A percentile compares a stretch with the other conserved stretches of the same genome.
Evolutionary conservation across 345 rosid species (phyloP).

Genomic region (Eucalyptus decipiens): DNA sequence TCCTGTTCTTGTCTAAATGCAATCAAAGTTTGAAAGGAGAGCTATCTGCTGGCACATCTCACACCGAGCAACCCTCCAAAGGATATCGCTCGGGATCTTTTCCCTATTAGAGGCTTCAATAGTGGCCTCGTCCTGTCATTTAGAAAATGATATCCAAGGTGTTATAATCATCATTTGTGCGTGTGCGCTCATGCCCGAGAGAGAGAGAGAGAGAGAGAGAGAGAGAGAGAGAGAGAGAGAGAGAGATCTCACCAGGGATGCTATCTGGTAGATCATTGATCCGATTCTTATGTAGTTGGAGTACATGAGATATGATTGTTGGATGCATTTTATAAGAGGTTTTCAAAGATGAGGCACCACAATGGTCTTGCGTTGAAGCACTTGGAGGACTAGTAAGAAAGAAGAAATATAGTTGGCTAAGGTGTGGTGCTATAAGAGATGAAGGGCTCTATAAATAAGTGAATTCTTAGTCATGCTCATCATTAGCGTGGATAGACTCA

Average conservation of each 20-base stretch:
- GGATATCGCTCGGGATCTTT: not conserved
- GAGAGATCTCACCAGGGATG: not conserved
- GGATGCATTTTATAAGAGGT: not conserved
- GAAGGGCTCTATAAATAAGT: not conserved
- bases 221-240: rapidly evolving
- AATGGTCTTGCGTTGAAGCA: not conserved
- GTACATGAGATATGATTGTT: not conserved
- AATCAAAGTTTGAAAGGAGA: not conserved
- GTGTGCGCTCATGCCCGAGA: not conserved
- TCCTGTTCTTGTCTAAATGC: not conserved
- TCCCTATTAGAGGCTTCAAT: not conserved
- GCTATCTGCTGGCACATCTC: not conserved
- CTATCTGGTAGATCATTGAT: not conserved
- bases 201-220: not conserved
- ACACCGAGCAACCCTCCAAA: not conserved
- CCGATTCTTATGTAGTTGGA: not conserved
- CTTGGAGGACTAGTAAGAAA: not conserved
- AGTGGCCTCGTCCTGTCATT: not conserved
- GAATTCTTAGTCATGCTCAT: not conserved
- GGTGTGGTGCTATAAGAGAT: not conserved
- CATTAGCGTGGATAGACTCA: not conserved
- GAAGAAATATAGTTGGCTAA: not conserved
- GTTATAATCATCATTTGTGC: not conserved
- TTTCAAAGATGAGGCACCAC: not conserved
- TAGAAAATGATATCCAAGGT: not conserved